phyloP scores from a whole-genome alignment of 1,284 basidiomycete genomes.

The Sporisorium iseilematis-ciliati region DNA sequence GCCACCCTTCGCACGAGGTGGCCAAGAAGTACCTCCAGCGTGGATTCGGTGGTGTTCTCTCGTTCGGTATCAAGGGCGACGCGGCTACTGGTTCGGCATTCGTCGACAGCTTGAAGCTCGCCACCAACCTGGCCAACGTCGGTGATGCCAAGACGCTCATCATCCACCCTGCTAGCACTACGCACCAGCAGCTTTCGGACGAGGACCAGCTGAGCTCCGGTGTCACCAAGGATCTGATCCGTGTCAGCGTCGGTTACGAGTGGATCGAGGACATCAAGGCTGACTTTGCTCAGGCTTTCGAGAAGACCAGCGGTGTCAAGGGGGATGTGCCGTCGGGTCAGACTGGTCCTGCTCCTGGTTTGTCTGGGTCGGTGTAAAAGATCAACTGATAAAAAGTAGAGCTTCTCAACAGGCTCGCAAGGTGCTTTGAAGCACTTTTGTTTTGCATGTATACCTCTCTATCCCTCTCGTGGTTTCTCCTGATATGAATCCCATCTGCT shows the following conservation, averaged over 20 bases:
- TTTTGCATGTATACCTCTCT: slow-evolving; percentile 15
- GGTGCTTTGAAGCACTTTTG: background rate
- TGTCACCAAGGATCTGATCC: slow-evolving; percentile 83
- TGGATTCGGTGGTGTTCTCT: slow-evolving; percentile 81
- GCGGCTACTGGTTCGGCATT: slow-evolving; percentile 76
- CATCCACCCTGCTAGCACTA: slow-evolving; percentile 82
- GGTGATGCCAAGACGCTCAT: slow-evolving; percentile 68
- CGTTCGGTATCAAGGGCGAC: slow-evolving; percentile 83
- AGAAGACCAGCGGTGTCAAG: slow-evolving; percentile 50
- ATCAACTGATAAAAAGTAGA: background rate
- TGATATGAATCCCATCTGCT: background rate
- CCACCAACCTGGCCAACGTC: slow-evolving; percentile 70
- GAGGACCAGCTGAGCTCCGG: slow-evolving; percentile 80
- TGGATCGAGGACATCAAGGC: slow-evolving; percentile 79
- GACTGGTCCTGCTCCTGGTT: slow-evolving; percentile 54
- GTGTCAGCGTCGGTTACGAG: slow-evolving; percentile 85
- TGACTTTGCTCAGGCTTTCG: slow-evolving; percentile 80
- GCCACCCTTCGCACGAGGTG: slow-evolving; percentile 76
- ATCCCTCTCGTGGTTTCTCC: background rate
- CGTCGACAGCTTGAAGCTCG: slow-evolving; percentile 81
- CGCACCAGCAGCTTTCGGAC: slow-evolving; percentile 81
- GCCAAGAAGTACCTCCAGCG: slow-evolving; percentile 73
- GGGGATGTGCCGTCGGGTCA: slow-evolving; percentile 39
- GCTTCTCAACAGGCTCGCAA: slow-evolving; percentile 30
- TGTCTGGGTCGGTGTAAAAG: slow-evolving; percentile 53